Evolutionary conservation across 2,329 filamentous ascomycete species (phyloP).

Genomic region (Lachnum nothofagi): DNA sequence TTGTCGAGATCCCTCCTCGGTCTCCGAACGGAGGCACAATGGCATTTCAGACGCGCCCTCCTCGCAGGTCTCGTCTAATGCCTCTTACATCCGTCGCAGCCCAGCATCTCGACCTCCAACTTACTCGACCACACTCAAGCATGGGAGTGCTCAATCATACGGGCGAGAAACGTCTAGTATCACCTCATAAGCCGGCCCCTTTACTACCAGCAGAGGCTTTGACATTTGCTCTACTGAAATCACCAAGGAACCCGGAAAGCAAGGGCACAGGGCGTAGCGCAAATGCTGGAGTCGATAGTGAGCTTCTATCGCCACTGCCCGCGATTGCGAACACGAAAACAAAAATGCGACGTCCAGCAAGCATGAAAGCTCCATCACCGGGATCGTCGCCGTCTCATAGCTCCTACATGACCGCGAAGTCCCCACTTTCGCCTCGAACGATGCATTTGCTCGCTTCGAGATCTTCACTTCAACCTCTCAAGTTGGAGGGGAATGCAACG

Average conservation of each 20-base stretch:
- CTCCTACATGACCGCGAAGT: constrained; percentile 41
- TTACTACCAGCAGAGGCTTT: constrained; percentile 3
- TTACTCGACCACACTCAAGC: constrained; percentile 21
- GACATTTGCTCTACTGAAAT: constrained; percentile 2
- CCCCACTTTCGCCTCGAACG: constrained; percentile 18
- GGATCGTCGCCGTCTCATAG: background rate
- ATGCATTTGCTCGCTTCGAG: background rate
- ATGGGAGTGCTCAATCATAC: constrained; percentile 14
- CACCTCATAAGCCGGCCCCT: constrained; percentile 1
- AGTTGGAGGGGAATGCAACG: constrained; percentile 9
- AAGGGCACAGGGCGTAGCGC: background rate
- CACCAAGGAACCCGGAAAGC: background rate
- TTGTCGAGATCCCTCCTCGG: constrained; percentile 12
- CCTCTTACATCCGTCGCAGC: constrained; percentile 11
- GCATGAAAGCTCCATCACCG: constrained; percentile 19
- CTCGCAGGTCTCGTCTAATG: constrained; percentile 19
- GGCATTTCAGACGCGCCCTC: background rate
- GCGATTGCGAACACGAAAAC: constrained; percentile 16
- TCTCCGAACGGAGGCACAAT: constrained; percentile 5
- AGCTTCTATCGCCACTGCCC: constrained; percentile 5
- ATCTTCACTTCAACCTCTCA: constrained; percentile 10
- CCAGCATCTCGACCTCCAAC: constrained; percentile 15
- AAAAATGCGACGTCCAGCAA: constrained; percentile 19
- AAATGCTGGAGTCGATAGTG: background rate
- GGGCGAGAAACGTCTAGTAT: background rate